These are phyloP conservation scores for Fusarium sp. DNA, from an alignment of 2,329 filamentous ascomycete species.

Conservation along the genomic window DNA sequence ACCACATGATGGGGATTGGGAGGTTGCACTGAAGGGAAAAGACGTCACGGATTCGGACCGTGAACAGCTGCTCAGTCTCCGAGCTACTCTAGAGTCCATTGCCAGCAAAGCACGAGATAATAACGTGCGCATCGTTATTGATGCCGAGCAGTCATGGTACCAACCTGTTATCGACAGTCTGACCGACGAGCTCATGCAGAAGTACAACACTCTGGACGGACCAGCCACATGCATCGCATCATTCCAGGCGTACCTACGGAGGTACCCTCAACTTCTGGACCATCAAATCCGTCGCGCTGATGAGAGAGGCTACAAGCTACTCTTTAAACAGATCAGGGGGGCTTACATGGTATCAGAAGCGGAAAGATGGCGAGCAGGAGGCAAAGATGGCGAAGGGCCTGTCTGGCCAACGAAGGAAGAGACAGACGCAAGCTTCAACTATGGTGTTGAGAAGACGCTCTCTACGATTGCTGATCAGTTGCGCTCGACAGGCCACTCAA, in stretches of 20 bases:
- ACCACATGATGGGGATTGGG: slow-evolving; percentile 36
- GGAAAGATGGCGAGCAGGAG: slow-evolving; percentile 19
- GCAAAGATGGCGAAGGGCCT: slow-evolving; percentile 8
- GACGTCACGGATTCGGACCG: slow-evolving; percentile 25
- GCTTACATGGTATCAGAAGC: slow-evolving; percentile 27
- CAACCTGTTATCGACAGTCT: slow-evolving; percentile 36
- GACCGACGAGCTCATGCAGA: slow-evolving; percentile 39
- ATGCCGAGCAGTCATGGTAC: slow-evolving; percentile 39
- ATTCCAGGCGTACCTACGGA: slow-evolving; percentile 35
- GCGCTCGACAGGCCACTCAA: slow-evolving; percentile 6
- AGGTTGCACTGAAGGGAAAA: slow-evolving; percentile 29
- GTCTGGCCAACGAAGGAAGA: slow-evolving; percentile 23
- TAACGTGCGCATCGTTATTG: slow-evolving; percentile 37
- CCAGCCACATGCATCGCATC: slow-evolving; percentile 39
- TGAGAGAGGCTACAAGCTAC: slow-evolving; percentile 33
- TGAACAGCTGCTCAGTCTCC: slow-evolving; percentile 18
- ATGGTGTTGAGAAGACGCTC: slow-evolving; percentile 26
- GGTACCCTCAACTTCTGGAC: slow-evolving; percentile 36
- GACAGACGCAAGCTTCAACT: slow-evolving; percentile 25
- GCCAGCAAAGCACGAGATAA: slow-evolving; percentile 26
- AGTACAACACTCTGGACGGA: slow-evolving; percentile 31
- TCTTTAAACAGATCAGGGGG: slow-evolving; percentile 30
- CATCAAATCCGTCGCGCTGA: slow-evolving; percentile 35
- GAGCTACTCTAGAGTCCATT: slow-evolving; percentile 28
- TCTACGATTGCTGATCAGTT: slow-evolving; percentile 13